Conservation (phyloP, 2,329 filamentous ascomycete species). For the Botryosphaeria agaves region DNA sequence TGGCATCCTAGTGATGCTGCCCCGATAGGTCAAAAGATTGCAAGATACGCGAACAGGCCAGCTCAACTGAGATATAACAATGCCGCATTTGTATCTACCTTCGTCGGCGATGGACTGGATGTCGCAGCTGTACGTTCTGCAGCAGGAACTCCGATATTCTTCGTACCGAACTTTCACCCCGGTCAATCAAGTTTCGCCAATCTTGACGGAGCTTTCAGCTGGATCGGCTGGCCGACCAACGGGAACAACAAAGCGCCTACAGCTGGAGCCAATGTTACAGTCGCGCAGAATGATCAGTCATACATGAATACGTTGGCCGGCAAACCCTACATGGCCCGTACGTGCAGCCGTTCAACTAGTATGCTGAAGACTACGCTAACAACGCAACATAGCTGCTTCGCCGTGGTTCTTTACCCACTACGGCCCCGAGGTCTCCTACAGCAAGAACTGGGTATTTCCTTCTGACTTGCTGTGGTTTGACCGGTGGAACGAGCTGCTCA, state of each 20-base stretch:
- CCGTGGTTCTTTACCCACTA: conserved; percentile 41
- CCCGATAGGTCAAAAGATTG: conserved; percentile 27
- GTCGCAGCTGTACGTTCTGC: conserved; percentile 22
- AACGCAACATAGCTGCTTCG: conserved; percentile 19
- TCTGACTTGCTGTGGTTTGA: conserved; percentile 44
- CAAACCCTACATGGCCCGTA: conserved; percentile 32
- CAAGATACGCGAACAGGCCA: conserved; percentile 23
- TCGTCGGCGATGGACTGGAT: conserved; percentile 31
- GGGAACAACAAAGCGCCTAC: conserved; percentile 33
- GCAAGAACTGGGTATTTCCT: conserved; percentile 46
- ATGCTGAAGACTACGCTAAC: too few species aligned
- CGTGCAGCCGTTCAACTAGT: background rate
- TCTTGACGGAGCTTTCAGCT: conserved; percentile 31
- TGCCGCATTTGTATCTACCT: conserved; percentile 36
- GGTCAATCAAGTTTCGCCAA: conserved; percentile 18
- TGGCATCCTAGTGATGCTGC: conserved; percentile 19
- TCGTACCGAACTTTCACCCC: conserved; percentile 33
- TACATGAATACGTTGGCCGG: conserved; percentile 21
- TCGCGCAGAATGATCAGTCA: conserved; percentile 21
- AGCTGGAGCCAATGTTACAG: conserved; percentile 19
- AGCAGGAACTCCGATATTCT: conserved; percentile 28
- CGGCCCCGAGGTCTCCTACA: conserved; percentile 28
- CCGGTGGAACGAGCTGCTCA: conserved; percentile 37
- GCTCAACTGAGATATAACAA: conserved; percentile 33
- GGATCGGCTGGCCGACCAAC: conserved; percentile 31